Conservation (phyloP, 495 filamentous ascomycete species). For the Viridothelium virens region DNA sequence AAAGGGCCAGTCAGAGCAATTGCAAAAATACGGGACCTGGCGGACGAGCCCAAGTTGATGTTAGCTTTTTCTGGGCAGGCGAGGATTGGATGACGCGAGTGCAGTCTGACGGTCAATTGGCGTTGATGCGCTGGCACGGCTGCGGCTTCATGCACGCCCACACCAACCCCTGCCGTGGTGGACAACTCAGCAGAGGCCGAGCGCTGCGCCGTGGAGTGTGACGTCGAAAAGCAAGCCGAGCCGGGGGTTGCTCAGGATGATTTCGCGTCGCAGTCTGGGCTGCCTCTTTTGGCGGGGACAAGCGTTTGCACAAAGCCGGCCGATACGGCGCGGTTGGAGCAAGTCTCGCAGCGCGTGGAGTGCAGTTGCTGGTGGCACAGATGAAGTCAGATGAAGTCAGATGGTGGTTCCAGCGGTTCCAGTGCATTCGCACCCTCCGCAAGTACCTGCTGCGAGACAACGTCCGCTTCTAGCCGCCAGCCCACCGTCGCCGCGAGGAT, state of each 20-base stretch:
- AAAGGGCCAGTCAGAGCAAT: conserved; percentile 9
- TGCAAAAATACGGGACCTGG: conserved; percentile 7
- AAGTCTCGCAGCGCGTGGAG: conserved; percentile 9
- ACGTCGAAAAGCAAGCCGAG: neutral
- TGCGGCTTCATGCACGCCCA: conserved; percentile 2
- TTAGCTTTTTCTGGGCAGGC: conserved; percentile 3
- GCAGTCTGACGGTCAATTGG: conserved; percentile 6
- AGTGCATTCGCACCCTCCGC: neutral
- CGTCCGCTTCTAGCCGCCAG: conserved; percentile 7
- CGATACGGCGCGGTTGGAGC: neutral
- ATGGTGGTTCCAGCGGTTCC: neutral
- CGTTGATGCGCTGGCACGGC: conserved; percentile 5
- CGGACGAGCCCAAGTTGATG: conserved; percentile 5
- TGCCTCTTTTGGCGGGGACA: neutral
- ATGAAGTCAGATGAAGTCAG: neutral
- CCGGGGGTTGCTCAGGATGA: neutral
- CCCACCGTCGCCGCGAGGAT: neutral
- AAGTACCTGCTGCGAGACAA: neutral
- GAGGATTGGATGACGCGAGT: conserved; percentile 2
- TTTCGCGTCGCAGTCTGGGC: neutral
- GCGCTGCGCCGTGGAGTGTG: conserved; percentile 2
- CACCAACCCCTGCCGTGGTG: neutral
- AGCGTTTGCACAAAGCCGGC: neutral
- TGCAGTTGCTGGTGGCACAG: conserved; percentile 2
- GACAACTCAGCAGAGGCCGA: conserved; percentile 6